These are phyloP conservation scores for Nevesoporus exiguus DNA, from an alignment of 768 basidiomycete species.

Conservation along the genomic window DNA sequence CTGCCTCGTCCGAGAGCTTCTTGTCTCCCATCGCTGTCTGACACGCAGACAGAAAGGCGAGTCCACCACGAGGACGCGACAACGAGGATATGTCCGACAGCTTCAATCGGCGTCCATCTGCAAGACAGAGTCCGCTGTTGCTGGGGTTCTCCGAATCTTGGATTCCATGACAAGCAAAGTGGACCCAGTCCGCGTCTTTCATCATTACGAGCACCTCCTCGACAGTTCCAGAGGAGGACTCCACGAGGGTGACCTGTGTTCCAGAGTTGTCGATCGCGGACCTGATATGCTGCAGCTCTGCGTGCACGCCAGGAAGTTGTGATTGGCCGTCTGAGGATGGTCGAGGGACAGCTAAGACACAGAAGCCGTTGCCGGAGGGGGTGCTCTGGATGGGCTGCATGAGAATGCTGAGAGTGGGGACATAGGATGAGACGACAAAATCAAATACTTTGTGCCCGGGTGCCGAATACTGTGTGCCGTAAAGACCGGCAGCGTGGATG, in stretches of 20 bases:
- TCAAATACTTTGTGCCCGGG: neutral
- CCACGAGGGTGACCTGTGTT: neutral
- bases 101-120: neutral
- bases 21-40: neutral
- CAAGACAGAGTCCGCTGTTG: neutral
- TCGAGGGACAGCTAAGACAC: neutral
- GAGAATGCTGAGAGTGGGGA: slow-evolving; percentile 7
- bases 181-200: neutral
- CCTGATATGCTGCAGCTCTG: slow-evolving; percentile 23
- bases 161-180: neutral
- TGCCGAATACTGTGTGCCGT: neutral
- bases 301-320: slow-evolving; percentile 10
- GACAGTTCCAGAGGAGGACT: neutral
- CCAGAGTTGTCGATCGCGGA: neutral
- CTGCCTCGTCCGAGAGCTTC: neutral
- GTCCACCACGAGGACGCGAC: neutral
- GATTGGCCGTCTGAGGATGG: slow-evolving; percentile 4
- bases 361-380: neutral
- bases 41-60: neutral
- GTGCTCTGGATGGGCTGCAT: neutral
- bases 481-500: neutral
- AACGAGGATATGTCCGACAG: neutral
- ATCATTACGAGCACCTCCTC: slow-evolving; percentile 12
- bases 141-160: neutral
- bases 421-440: neutral